Evolutionary conservation across 179 eudicot species (phyloP).

Genomic region (Beta corolliflora): DNA sequence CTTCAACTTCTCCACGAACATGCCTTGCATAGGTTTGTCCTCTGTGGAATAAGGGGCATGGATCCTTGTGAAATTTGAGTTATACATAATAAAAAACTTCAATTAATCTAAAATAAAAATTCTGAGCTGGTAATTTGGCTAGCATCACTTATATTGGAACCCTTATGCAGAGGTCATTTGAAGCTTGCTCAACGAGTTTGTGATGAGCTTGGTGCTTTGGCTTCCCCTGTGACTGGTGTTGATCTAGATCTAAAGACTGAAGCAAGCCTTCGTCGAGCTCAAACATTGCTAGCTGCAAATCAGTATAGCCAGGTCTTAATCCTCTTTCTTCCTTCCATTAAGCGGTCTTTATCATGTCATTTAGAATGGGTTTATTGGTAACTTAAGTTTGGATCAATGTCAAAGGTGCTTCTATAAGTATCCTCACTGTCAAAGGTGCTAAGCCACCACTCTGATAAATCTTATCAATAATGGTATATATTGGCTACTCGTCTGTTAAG

Average conservation of each 20-base stretch:
- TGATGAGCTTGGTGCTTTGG: slow-evolving; percentile 86
- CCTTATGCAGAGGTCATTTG: slow-evolving; percentile 65
- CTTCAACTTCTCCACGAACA: slow-evolving; percentile 90
- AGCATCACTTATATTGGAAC: slow-evolving; percentile 2
- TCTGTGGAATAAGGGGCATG: not conserved
- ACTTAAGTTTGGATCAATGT: not conserved
- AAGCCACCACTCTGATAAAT: not conserved
- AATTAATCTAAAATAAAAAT: not conserved
- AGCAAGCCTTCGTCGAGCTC: slow-evolving; percentile 87
- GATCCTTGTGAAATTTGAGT: slow-evolving; percentile 6
- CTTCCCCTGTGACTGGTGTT: slow-evolving; percentile 89
- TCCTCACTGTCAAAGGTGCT: too few species aligned
- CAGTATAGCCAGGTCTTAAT: slow-evolving; percentile 78
- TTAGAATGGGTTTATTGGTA: not conserved
- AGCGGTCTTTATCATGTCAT: not conserved
- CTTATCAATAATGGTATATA: not conserved
- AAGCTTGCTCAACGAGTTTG: slow-evolving; percentile 84
- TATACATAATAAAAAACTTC: not conserved
- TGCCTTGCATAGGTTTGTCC: slow-evolving; percentile 75
- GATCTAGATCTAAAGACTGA: slow-evolving; percentile 84
- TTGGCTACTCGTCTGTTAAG: not conserved
- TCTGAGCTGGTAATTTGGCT: slow-evolving; percentile 16
- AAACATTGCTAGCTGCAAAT: slow-evolving; percentile 89
- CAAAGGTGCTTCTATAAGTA: not conserved
- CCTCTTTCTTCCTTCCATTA: not conserved